Base-by-base conservation (phyloP, 2,329 filamentous ascomycete species). In the Emergomyces africanus region DNA sequence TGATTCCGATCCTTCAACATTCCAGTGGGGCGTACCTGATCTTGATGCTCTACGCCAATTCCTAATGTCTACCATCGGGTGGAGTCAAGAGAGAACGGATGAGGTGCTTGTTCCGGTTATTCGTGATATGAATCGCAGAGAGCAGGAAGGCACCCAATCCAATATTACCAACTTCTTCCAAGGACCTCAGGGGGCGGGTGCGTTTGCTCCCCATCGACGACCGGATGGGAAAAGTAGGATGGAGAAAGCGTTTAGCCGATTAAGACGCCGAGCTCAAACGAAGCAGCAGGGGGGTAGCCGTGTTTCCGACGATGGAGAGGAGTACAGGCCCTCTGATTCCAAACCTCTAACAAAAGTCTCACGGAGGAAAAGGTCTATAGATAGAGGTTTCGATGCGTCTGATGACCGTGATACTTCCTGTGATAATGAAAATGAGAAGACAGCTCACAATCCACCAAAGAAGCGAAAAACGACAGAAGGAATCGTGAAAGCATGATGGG, bases 21-120 rank as follows among this genome's bases (percentile, higher is more conserved):
- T 99, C 69, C 88, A 94, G 70, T 99, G 95, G 94, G 94, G 94
- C 35, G 88, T 96, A 0, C 94, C 94, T 0, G 92, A 99, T 69
- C 79, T 99, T 0, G 89, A 94, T 61, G 89, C 89, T 0, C 76
- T 99, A 62, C 78, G 95, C 6, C 79, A 81, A 30, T 99, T 94
- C 67, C 78, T 99, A 42, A 96, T 95, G 88, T 78, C 83, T 1
- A 96, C 92, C 1, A 89, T 99, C 65, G 94, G 94, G 0, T 99
- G 94, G 94, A 85, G 80, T 58, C 86, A 88, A 70, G 92, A 97
- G 72, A 81, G 90, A 8, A 97, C 92, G 0, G 94, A 99, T 68
- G 94, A 99, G 72, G 88, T 99, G 1, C 81, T 99, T 1, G 89
- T 99, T 1, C 94, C 94, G 0, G 95, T 99, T 1, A 94, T 99